A percentile compares a stretch with the other conserved stretches of the same genome.
Conservation (phyloP, 78 protist species). For the Dictyostelium brefeldianum region DNA sequence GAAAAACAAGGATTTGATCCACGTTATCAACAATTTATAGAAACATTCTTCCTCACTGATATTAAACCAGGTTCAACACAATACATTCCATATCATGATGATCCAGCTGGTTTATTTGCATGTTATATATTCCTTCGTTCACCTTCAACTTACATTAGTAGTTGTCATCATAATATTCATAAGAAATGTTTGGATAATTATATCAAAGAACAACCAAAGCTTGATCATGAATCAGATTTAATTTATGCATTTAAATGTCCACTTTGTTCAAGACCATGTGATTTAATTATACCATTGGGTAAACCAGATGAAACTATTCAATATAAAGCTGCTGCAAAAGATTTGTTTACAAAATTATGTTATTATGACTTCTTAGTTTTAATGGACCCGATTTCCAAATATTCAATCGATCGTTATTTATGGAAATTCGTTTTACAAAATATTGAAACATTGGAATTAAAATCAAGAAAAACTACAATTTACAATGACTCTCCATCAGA, state of each 20-base stretch:
- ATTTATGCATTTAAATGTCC: conserved; percentile 55
- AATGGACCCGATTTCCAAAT: conserved; percentile 9
- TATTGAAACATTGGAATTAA: conserved; percentile 48
- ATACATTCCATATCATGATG: conserved; percentile 48
- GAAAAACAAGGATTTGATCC: conserved; percentile 12
- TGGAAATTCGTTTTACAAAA: conserved; percentile 59
- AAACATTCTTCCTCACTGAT: conserved; percentile 17
- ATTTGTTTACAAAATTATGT: conserved; percentile 28
- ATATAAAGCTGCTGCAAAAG: conserved; percentile 11
- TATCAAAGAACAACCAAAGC: neutral
- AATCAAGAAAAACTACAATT: conserved; percentile 17
- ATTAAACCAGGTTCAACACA: conserved; percentile 55
- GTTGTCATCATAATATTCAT: conserved; percentile 69
- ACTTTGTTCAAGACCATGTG: conserved; percentile 45
- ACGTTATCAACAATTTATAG: conserved; percentile 37
- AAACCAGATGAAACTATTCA: conserved; percentile 7
- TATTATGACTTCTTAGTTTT: conserved; percentile 49
- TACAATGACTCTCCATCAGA: neutral
- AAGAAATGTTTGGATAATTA: conserved; percentile 36
- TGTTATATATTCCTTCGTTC: conserved; percentile 44
- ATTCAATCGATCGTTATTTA: conserved; percentile 25
- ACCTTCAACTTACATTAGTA: conserved; percentile 53
- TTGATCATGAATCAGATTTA: neutral
- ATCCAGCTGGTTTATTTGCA: conserved; percentile 49
- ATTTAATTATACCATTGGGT: conserved; percentile 36